Percentiles rank a stretch among this genome's conserved stretches.
Conservation (phyloP, 495 filamentous ascomycete species). For the Daldinia vernicosa region DNA sequence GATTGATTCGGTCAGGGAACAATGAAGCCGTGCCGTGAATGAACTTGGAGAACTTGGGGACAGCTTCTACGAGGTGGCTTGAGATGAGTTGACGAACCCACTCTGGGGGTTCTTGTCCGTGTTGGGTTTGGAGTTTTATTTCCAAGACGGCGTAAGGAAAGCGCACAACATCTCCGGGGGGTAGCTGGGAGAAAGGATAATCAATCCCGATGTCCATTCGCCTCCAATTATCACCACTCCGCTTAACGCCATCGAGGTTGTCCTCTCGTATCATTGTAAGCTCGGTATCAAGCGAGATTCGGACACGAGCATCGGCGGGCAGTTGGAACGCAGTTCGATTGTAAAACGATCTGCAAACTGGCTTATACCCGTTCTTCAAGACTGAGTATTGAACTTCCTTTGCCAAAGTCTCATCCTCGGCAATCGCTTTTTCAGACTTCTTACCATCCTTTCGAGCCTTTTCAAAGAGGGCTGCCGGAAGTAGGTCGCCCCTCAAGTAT, state of each 20-base stretch:
- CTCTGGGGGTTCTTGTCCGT: slow-evolving; percentile 94
- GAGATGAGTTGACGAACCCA: slow-evolving; percentile 94
- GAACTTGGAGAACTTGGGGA: slow-evolving; percentile 99
- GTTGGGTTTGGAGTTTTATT: slow-evolving; percentile 97
- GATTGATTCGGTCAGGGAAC: slow-evolving; percentile 85
- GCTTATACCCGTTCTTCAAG: slow-evolving; percentile 81
- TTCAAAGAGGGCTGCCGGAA: slow-evolving; percentile 85
- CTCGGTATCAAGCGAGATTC: slow-evolving; percentile 96
- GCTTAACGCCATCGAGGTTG: slow-evolving; percentile 80
- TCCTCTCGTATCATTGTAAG: slow-evolving; percentile 95
- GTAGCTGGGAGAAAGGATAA: slow-evolving; percentile 90
- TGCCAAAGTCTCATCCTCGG: slow-evolving; percentile 87
- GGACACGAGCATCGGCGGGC: slow-evolving; percentile 93
- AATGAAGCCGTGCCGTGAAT: slow-evolving; percentile 92
- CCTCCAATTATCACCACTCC: slow-evolving; percentile 91
- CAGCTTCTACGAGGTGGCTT: slow-evolving; percentile 95
- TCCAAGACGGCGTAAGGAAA: slow-evolving; percentile 98
- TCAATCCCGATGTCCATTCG: slow-evolving; percentile 98
- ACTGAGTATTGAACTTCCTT: slow-evolving; percentile 93
- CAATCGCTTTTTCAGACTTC: slow-evolving; percentile 88
- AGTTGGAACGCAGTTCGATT: slow-evolving; percentile 98
- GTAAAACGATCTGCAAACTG: slow-evolving; percentile 93
- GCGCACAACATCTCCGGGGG: slow-evolving; percentile 80
- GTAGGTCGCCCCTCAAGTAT: slow-evolving; percentile 81
- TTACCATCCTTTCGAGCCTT: slow-evolving; percentile 94